Conservation (phyloP, 1,284 basidiomycete species). For the Trametes hirsuta region DNA sequence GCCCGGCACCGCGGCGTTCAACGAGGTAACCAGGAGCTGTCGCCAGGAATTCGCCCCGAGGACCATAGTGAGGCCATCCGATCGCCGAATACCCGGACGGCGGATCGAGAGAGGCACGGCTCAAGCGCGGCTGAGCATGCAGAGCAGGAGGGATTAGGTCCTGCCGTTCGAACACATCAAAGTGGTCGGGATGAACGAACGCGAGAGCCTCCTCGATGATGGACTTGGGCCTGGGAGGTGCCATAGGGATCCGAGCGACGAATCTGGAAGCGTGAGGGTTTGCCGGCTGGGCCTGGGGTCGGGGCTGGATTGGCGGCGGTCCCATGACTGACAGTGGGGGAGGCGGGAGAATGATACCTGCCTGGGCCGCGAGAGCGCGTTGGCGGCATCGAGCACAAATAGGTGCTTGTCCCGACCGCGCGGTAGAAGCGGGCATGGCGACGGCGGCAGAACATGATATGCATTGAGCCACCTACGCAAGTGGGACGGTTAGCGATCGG, state of each 20-base stretch:
- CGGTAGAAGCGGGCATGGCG: background rate
- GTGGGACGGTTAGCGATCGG: background rate
- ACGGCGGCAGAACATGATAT: background rate
- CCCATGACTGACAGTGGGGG: background rate
- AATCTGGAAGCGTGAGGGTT: background rate
- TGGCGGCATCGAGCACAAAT: background rate
- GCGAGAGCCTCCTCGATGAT: background rate
- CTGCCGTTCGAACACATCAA: background rate
- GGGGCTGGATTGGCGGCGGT: background rate
- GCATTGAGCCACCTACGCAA: background rate
- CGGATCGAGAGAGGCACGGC: background rate
- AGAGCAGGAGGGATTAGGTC: background rate
- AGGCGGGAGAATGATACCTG: background rate
- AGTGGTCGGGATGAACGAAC: slow-evolving; percentile 19
- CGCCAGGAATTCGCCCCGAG: slow-evolving; percentile 13
- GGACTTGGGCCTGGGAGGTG: background rate
- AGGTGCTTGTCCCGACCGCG: background rate
- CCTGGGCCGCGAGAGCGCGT: background rate
- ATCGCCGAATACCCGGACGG: background rate
- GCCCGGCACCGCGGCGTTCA: background rate
- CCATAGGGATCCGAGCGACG: background rate
- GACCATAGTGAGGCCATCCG: slow-evolving; percentile 12
- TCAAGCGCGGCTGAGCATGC: background rate
- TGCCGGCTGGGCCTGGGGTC: background rate
- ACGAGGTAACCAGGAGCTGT: background rate